Evolutionary conservation across 2,329 filamentous ascomycete species (phyloP), one percentile per base, ranked within the genome.

Genomic region (Penicillium carneum): DNA sequence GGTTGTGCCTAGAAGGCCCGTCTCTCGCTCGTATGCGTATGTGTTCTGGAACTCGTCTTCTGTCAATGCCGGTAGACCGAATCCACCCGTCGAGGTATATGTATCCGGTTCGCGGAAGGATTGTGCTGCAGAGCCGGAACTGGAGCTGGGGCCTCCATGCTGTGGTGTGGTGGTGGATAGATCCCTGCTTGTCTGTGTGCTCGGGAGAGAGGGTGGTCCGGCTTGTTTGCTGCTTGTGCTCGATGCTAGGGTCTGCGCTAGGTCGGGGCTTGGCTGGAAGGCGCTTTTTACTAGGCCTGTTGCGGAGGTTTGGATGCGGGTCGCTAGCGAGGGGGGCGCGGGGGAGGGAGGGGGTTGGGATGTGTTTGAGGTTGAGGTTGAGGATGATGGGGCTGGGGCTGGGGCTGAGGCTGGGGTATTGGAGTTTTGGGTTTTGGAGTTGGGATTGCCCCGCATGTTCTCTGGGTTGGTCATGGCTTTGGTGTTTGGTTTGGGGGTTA

Each of bases 231-330:
- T 63, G 46, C 61, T 59, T 6, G 65, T 64, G 68, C 61, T 62
- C 63, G 43, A 55, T 48, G 41, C 67, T 57, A 66, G 62, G n/a
- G 67, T 65, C 9, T 65, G 55, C 26, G 67, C 58, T 11, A 66
- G 53, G 52, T 70, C 65, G 7, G 64, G 48, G 18, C 57, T 29
- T 49, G 63, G 59, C 33, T 65, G 59, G 43, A 79, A 69, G 18
- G 71, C 63, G 61, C 67, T 72, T 14, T 70, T 71, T 26, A 75
- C 64, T 33, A 80, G 68, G 4, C 67, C 67, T n/a, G 65, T 68
- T 53, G 78, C 78, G 18, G 78, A 80, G 59, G 71, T 68, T 61
- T 74, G 71, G 58, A 74, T 66, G 52, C 68, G 68, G 48, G 41
- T 53, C 52, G 72, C 57, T 11, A 78, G 57, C 8, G 72, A 74